A percentile compares a stretch with the other conserved stretches of the same genome.
Evolutionary conservation across 352 stramenopile genomes (phyloP).

Genomic region (Aphanomyces cochlioides): DNA sequence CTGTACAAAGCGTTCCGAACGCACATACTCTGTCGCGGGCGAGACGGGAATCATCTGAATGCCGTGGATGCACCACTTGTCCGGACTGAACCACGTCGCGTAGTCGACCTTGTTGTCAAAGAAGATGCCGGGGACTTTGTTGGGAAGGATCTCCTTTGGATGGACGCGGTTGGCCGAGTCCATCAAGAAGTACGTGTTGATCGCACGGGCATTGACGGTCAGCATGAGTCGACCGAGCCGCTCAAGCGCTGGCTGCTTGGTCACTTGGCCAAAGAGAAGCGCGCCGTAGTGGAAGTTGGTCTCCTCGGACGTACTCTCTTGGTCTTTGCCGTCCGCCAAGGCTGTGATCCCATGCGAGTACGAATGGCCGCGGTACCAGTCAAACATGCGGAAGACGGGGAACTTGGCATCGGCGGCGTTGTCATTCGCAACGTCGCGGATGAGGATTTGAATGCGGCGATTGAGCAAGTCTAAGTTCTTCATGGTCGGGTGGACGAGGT

Average conservation of each 20-base stretch:
- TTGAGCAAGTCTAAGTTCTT: conserved; percentile 48
- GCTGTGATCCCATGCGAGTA: conserved; percentile 65
- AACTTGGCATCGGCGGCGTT: conserved; percentile 52
- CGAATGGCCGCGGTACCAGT: conserved; percentile 67
- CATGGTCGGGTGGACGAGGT: conserved; percentile 69
- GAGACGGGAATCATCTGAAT: conserved; percentile 74
- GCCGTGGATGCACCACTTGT: conserved; percentile 69
- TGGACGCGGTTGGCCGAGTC: conserved; percentile 53
- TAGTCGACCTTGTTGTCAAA: conserved; percentile 84
- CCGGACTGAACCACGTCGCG: conserved; percentile 65
- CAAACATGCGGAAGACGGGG: conserved; percentile 60
- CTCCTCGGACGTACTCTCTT: conserved; percentile 65
- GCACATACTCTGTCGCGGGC: conserved; percentile 56
- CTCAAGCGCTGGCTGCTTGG: conserved; percentile 41
- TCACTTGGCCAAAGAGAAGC: conserved; percentile 46
- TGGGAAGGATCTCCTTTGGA: conserved; percentile 39
- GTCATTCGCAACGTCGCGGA: conserved; percentile 53
- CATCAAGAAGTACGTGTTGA: conserved; percentile 73
- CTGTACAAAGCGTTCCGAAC: conserved; percentile 48
- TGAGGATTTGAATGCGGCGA: conserved; percentile 42
- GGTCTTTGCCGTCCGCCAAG: conserved; percentile 57
- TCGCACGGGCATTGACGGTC: conserved; percentile 47
- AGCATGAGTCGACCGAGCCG: conserved; percentile 53
- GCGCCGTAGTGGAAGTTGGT: conserved; percentile 63
- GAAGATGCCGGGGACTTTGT: conserved; percentile 62